Evolutionary conservation across 2,329 filamentous ascomycete genomes (phyloP).

Genomic region (Rhynchosporium secalis): DNA sequence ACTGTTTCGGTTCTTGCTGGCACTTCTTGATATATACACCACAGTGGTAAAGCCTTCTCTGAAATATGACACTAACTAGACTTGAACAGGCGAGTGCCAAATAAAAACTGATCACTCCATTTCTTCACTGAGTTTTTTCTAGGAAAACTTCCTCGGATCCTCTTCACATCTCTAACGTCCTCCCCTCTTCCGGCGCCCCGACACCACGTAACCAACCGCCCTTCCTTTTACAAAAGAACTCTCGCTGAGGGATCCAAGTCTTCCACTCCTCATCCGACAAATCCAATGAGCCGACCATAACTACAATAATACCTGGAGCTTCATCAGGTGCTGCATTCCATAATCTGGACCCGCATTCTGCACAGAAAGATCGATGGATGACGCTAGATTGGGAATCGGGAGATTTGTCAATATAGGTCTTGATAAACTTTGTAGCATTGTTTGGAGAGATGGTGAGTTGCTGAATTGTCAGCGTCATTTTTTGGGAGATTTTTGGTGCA

Average conservation of each 20-base stretch:
- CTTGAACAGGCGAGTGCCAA: not conserved
- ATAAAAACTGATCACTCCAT: not conserved
- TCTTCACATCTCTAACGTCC: constrained; percentile 12
- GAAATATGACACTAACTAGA: not conserved
- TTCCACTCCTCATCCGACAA: constrained; percentile 13
- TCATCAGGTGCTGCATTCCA: constrained; percentile 9
- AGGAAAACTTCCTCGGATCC: not conserved
- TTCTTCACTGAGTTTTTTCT: not conserved
- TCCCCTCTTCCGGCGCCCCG: constrained; percentile 13
- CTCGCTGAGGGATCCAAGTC: constrained; percentile 12
- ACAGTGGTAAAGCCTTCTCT: not conserved
- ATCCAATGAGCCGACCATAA: constrained; percentile 15
- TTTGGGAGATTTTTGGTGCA: not conserved
- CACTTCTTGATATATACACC: not conserved
- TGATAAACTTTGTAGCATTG: not conserved
- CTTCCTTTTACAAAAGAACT: constrained; percentile 22
- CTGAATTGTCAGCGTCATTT: not conserved
- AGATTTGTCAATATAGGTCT: constrained; percentile 9
- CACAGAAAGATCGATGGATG: constrained; percentile 18
- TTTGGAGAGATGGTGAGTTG: constrained; percentile 6
- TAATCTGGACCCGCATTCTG: constrained; percentile 19
- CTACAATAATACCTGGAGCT: constrained; percentile 1
- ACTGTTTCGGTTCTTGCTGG: no score
- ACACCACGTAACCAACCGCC: constrained; percentile 10
- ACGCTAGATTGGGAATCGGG: not conserved